Base-by-base conservation (phyloP, 805 yeast species). In the Lachancea fermentati region DNA sequence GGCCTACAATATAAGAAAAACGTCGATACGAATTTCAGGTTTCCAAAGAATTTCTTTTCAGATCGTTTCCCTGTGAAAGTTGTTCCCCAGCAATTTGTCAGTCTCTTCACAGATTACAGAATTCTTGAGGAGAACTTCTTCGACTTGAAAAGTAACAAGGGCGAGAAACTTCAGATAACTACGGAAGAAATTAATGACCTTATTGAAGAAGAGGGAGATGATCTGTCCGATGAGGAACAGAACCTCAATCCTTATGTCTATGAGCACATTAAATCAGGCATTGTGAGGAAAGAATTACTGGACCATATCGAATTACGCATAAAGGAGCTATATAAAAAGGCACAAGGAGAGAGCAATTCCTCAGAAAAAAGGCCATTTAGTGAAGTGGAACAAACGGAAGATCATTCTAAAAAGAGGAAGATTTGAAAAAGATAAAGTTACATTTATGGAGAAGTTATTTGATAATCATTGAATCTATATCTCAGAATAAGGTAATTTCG, bases 141-240 rank as follows among this genome's bases (percentile, higher is more conserved):
- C 22, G 58, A 57, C 30, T 46, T 61, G 33, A 60, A 60, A 37
- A 60, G 64, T 32, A 62, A 62, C 38, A 62, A 61, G 47, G 55
- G 60, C 9, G 60, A 47, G 25, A 51, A 55, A 28, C 42, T 62
- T 17, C 48, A 48, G 32, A 55, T 59, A 7, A 39, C 50, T 2
- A 47, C 51, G 5, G 43, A 44, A 4, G 62, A 54, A 13, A 52
- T 56, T 32, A 44, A 37, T 9, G 35, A 42, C n/a, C 36, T 60
- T 11, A 45, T 58, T 14, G 50, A 56, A 5, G 65, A 58, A 43
- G 47, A 49, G 7, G 33, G 19, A 11, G 34, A 32, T 8, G 32
- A 16, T 3, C 14, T 13, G 3, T 32, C 13, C 9, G 37, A 14
- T 2, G 41, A 29, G 9, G 38, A 26, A 15, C 18, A 43, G 9